A percentile compares a stretch with the other conserved stretches of the same genome.
These are phyloP conservation scores for Metschnikowia lachancei DNA, from an alignment of 805 yeast genomes.

Conservation along the genomic window DNA sequence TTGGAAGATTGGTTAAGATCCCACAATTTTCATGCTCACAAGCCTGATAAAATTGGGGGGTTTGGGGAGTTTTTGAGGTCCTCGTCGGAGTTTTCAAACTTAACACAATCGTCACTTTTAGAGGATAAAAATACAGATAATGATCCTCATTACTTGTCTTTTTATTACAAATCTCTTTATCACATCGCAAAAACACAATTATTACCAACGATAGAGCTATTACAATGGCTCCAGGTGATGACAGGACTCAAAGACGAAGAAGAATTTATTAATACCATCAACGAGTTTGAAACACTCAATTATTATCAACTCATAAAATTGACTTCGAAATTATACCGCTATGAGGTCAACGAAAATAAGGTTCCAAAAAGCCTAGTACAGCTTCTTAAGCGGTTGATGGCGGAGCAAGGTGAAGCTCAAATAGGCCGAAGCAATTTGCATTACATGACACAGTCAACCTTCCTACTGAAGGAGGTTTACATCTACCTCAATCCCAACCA, in stretches of 20 bases:
- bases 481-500: constrained; percentile 52
- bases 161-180: constrained; percentile 63
- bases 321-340: constrained; percentile 66
- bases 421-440: constrained; percentile 27
- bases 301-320: constrained; percentile 68
- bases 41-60: constrained; percentile 34
- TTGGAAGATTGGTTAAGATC: constrained; percentile 91
- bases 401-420: constrained; percentile 40
- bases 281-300: constrained; percentile 55
- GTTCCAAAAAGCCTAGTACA: constrained; percentile 44
- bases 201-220: constrained; percentile 68
- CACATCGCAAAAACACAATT: constrained; percentile 66
- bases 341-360: constrained; percentile 77
- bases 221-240: constrained; percentile 90
- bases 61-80: constrained; percentile 22
- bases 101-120: constrained; percentile 25
- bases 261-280: constrained; percentile 51
- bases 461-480: constrained; percentile 39
- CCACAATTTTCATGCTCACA: constrained; percentile 49
- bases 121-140: constrained; percentile 21
- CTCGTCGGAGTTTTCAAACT: neutral
- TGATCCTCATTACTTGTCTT: constrained; percentile 50
- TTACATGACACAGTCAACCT: constrained; percentile 41
- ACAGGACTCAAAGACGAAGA: constrained; percentile 68
- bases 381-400: constrained; percentile 30